Percentiles rank a stretch among this genome's conserved stretches.
Evolutionary conservation across 345 rosid genomes (phyloP).

Genomic region (Lepidium sativum): DNA sequence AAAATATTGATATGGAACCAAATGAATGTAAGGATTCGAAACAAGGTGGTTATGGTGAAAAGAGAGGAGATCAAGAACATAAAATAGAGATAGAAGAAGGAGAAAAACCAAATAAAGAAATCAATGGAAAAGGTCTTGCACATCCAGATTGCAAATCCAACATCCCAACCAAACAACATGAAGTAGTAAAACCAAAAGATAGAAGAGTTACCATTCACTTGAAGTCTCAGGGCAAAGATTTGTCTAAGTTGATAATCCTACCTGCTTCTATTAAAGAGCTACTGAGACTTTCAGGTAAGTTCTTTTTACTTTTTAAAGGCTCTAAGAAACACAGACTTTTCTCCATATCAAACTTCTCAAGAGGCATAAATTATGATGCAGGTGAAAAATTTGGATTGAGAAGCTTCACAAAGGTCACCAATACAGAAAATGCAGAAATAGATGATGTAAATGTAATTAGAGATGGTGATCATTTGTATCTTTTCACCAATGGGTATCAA

Average conservation of each 20-base stretch:
- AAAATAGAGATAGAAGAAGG: slow-evolving; percentile 46
- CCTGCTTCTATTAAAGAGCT: slow-evolving; percentile 75
- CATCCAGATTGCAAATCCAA: slow-evolving; percentile 19
- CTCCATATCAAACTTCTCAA: not conserved
- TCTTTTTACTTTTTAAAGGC: not conserved
- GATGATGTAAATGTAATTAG: slow-evolving; percentile 71
- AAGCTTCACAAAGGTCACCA: slow-evolving; percentile 42
- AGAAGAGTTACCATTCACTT: slow-evolving; percentile 76
- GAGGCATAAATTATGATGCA: slow-evolving; percentile 15
- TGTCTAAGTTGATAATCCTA: slow-evolving; percentile 57
- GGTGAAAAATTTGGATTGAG: slow-evolving; percentile 68
- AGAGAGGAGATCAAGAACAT: slow-evolving; percentile 38
- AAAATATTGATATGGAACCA: not conserved
- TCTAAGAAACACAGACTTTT: not conserved
- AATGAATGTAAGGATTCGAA: not conserved
- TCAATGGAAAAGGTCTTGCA: slow-evolving; percentile 24
- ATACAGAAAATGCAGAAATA: slow-evolving; percentile 76
- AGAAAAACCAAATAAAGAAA: slow-evolving; percentile 2
- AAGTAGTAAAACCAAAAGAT: slow-evolving; percentile 17
- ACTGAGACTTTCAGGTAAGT: slow-evolving; percentile 74
- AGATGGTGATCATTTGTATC: slow-evolving; percentile 90
- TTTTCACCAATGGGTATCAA: slow-evolving; percentile 23
- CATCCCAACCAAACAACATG: slow-evolving; percentile 11
- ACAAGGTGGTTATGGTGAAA: slow-evolving; percentile 20
- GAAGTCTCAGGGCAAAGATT: slow-evolving; percentile 30